Evolutionary conservation across 495 filamentous ascomycete species (phyloP), one percentile per base, ranked within the genome.

Genomic region (Lasiosphaeria miniovina): DNA sequence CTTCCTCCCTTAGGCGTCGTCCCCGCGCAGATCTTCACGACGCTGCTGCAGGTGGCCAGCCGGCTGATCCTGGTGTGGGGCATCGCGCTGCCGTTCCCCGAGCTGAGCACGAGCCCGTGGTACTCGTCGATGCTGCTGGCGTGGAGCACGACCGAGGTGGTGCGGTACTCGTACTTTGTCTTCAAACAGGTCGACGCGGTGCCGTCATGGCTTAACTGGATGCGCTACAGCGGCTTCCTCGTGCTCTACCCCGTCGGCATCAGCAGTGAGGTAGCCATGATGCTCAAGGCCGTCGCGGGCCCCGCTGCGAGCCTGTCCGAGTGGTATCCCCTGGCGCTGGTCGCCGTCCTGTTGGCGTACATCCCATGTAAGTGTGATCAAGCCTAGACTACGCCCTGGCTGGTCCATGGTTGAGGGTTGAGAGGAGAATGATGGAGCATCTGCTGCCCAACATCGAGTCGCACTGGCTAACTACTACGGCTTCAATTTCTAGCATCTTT

Each of bases 241-340:
- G 75, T 97, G 31, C 82, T 98, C 17, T 98, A 98, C 69, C 94
- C 95, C 3, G 66, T 97, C 54, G 94, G 94, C 10, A 96, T 97
- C 61, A 78, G 78, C 11, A 92, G 89, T 72, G 94, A 98, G 81
- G 87, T 86, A 46, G 85, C 81, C 66, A 81, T 96, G 65, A 86
- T 97, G 43, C 85, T 83, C 60, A 73, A 74, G 64, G 85, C 88
- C n/a, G 82, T 88, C 3, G 79, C 88, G 38, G 78, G 70, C 2
- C 84, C 86, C 1, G 90, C 90, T 9, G 75, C 62, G 10, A 69
- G 63, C 4, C 43, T 68, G 59, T 68, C 71, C 50, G 71, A 70
- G 33, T 69, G 75, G 38, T 90, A 81, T 64, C 80, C 78, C 50
- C 86, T 77, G 70, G 77, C 80, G 46, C 70, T 95, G 64, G 80